A percentile compares a stretch with the other conserved stretches of the same genome.
Conservation (phyloP, 1,284 basidiomycete species). For the Moesziomyces antarcticus region DNA sequence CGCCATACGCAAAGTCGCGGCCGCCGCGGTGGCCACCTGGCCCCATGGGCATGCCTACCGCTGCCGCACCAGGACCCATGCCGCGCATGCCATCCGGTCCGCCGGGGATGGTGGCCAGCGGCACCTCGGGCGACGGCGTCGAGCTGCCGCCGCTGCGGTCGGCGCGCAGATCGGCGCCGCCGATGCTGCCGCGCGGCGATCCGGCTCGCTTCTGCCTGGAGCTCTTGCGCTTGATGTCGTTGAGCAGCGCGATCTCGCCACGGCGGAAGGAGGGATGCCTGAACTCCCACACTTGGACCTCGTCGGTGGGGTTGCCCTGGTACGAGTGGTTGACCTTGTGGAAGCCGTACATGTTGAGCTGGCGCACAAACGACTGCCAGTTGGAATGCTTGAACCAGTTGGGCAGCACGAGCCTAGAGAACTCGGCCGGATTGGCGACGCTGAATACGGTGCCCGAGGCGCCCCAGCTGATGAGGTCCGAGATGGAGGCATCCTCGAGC, state of each 20-base stretch:
- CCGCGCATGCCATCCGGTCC: conserved; percentile 27
- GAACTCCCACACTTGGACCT: conserved; percentile 64
- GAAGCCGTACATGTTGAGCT: conserved; percentile 64
- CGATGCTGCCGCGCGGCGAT: conserved; percentile 34
- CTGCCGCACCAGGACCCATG: conserved; percentile 8
- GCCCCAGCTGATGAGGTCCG: conserved; percentile 58
- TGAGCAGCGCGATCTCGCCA: conserved; percentile 55
- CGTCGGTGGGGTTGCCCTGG: conserved; percentile 55
- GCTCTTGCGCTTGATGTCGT: conserved; percentile 62
- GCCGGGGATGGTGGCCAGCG: conserved; percentile 35
- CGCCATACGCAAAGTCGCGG: conserved; percentile 30
- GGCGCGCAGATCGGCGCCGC: conserved; percentile 31
- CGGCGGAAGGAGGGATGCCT: conserved; percentile 57
- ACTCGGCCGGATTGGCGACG: conserved; percentile 62
- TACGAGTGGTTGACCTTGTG: conserved; percentile 65
- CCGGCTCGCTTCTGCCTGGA: conserved; percentile 54
- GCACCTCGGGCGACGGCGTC: conserved; percentile 49
- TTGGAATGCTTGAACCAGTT: conserved; percentile 66
- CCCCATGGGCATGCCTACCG: conserved; percentile 14
- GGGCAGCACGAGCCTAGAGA: conserved; percentile 57
- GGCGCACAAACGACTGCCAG: conserved; percentile 64
- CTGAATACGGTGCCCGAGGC: conserved; percentile 56
- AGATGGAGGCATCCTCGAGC: conserved; percentile 60
- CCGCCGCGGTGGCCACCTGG: conserved; percentile 13
- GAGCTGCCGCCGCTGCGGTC: conserved; percentile 45